Conservation (phyloP, 208 protist genomes). For the Lotmaria passim region DNA sequence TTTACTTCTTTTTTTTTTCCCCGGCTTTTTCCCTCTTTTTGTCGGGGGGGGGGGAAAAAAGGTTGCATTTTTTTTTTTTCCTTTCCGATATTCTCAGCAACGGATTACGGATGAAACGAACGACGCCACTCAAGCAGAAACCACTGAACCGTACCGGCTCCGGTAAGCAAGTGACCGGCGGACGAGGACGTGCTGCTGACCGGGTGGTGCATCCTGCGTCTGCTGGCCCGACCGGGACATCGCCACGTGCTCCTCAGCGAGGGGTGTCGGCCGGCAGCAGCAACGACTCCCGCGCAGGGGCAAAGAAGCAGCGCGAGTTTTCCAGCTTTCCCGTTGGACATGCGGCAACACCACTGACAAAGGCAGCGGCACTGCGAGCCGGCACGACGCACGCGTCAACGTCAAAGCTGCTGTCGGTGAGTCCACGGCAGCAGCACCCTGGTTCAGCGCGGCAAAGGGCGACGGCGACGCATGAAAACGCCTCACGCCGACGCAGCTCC, state of each 20-base stretch:
- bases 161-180: background rate
- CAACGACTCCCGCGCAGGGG: conserved; percentile 2
- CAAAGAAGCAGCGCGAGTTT: conserved; percentile 4
- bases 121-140: background rate
- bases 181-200: background rate
- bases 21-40: conserved; percentile 11
- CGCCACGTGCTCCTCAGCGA: background rate
- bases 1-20: conserved; percentile 18
- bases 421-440: background rate
- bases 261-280: conserved; percentile 10
- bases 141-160: background rate
- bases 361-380: background rate
- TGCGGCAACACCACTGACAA: background rate
- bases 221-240: background rate
- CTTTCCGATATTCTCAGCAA: too few species aligned
- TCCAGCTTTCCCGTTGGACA: conserved; percentile 2
- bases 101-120: background rate
- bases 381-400: background rate
- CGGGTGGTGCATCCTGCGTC: background rate
- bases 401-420: conserved; percentile 2
- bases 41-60: too few species aligned
- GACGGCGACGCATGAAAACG: background rate
- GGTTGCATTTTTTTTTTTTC: too few species aligned
- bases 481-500: background rate
- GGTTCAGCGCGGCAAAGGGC: background rate